Evolutionary conservation across 1,139 yeast species (phyloP).

Genomic region (Diutina sp.): DNA sequence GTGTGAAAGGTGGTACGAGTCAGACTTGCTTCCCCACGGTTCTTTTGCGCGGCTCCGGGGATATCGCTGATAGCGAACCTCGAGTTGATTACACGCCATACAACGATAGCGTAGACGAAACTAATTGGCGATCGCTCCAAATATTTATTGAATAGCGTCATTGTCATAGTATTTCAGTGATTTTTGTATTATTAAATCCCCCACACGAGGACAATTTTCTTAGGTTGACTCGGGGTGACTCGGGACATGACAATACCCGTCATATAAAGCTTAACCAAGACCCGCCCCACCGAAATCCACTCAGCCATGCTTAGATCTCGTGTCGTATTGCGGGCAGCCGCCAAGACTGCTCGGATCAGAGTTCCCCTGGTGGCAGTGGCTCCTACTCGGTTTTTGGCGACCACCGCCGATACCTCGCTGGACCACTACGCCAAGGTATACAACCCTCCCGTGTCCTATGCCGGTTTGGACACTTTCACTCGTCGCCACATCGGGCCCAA

Average conservation of each 20-base stretch:
- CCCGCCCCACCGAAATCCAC: neutral
- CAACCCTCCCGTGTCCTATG: slow-evolving; percentile 14
- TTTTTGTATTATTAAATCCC: no score
- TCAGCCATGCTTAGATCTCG: slow-evolving; percentile 1
- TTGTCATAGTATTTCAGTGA: no score
- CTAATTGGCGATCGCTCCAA: no score
- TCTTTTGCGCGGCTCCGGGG: neutral
- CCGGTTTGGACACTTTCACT: slow-evolving; percentile 65
- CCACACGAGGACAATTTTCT: no score
- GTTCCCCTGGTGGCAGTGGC: neutral
- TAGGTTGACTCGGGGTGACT: neutral
- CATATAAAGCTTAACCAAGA: neutral
- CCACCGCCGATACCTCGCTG: slow-evolving; percentile 27
- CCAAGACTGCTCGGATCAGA: neutral
- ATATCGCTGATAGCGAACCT: neutral
- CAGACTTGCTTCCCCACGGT: neutral
- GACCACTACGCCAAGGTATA: slow-evolving; percentile 27
- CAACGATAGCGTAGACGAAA: no score
- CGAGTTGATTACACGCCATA: neutral
- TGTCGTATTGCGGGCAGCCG: neutral
- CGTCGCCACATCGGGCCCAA: slow-evolving; percentile 88
- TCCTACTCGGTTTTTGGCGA: neutral
- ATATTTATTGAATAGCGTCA: no score
- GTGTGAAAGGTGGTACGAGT: neutral
- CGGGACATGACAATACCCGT: neutral